Evolutionary conservation across 805 yeast genomes (phyloP), one percentile per base, ranked within the genome.

Genomic region (Cyberlindnera bimundalis): DNA sequence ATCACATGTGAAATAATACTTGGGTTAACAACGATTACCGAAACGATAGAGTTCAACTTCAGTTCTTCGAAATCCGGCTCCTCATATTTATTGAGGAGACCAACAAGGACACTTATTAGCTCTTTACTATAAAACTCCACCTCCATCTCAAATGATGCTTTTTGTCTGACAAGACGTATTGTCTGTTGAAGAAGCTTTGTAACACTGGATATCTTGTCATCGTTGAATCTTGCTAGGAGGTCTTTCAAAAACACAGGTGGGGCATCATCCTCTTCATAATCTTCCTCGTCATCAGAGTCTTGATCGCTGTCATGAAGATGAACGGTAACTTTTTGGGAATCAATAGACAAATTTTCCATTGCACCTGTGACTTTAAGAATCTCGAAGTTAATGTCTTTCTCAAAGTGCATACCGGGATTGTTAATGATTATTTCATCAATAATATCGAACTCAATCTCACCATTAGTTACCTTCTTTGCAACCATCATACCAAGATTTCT

Each of bases 211-310:
- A 67, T 61, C 2, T 64, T 56, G 21, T 73, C 73, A 0, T 70
- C 66, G 10, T 65, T 64, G 14, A 84, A 65, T 50, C 81, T 84
- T 12, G 65, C 61, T 5, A 87, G 53, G 16, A 90, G 63, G 46
- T 88, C 96, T 48, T 84, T 81, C 29, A 91, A 61, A 52, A 87
- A 91, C 2, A 86, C 82, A 13, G 82, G 81, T 18, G 77, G 79
- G 5, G 50, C 55, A 5, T 60, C 65, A 3, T 53, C 61, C 26
- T 62, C 68, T 26, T 63, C 67, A 14, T 62, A 42, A 20, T 42
- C 48, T 24, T 46, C 52, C 16, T 37, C 36, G 6, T 60, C 65
- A 29, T 58, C 62, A 25, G 55, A 65, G 43, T 37, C 37, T 3
- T 60, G 64, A 29, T 58, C 62, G 26, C 55, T 65, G 42, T 55